phyloP scores from a whole-genome alignment of 2,329 filamentous ascomycete species.

The Apiospora aurea region DNA sequence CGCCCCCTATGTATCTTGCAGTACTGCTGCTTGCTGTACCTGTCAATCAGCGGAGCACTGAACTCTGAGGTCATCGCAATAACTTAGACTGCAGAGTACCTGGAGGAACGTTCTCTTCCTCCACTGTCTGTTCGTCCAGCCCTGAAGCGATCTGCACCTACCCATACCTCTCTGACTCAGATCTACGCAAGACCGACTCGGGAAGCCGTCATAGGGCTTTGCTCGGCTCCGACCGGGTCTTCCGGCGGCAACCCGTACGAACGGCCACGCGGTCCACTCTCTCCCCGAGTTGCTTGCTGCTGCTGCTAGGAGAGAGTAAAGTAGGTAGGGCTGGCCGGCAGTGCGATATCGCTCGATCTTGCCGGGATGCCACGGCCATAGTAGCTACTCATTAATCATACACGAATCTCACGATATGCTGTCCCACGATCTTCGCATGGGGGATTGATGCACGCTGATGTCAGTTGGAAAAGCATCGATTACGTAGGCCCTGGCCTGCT shows the following conservation, averaged over 20 bases:
- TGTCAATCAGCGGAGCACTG: too few species aligned
- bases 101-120: not conserved
- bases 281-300: not conserved
- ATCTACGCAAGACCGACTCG: not conserved
- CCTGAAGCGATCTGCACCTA: slow-evolving; percentile 9
- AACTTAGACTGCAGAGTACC: not conserved
- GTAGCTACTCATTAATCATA: not conserved
- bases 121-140: not conserved
- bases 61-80: slow-evolving; percentile 12
- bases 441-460: slow-evolving; percentile 5
- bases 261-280: not conserved
- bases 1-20: not conserved
- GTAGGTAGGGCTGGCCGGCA: not conserved
- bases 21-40: not conserved
- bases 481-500: not conserved
- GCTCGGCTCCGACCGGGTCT: slow-evolving; percentile 11
- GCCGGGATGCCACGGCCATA: not conserved
- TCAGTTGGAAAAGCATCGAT: slow-evolving; percentile 8
- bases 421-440: not conserved
- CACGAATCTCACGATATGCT: not conserved
- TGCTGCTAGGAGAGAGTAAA: not conserved
- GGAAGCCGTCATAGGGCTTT: not conserved
- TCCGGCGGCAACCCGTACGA: not conserved
- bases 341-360: not conserved
- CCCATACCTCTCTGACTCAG: slow-evolving; percentile 1